Evolutionary conservation across 208 protist species (phyloP), one percentile per base, ranked within the genome.

Genomic region (Leishmania amazonensis): DNA sequence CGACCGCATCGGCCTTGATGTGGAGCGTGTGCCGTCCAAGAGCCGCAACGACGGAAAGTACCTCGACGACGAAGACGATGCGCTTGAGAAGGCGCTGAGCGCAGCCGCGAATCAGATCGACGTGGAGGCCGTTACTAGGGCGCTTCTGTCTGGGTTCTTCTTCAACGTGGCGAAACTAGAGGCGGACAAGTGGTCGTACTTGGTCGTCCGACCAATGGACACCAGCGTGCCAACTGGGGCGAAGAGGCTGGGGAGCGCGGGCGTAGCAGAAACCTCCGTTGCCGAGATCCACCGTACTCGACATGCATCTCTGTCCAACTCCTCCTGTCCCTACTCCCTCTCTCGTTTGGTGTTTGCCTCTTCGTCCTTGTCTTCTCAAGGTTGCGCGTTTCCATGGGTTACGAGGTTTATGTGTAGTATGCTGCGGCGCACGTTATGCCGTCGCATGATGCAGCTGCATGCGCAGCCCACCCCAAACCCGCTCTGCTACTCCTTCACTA

Each of bases 81-180:
- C n/a, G 49, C 80, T 81, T 5, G 70, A 80, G 72, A 82, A 75
- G 68, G 68, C 81, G 54, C 58, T 81, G 17, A 11, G 19, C 35
- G 76, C 47, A 13, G 72, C 77, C 15, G 62, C 53, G 8, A 51
- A 57, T 35, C 60, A 85, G 24, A 90, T 96, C 49, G 78, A 94
- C 64, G 85, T 91, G 45, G 91, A 93, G 82, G 49, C 64, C 13
- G 85, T 98, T 58, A 97, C 93, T 15, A 87, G 89, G 40, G 91
- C 94, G 8, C 65, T 98, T 64, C 80, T 97, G 21, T 88, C 92
- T 4, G 96, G 96, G 15, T 98, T 95, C 82, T 98, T 97, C 78
- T 96, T 96, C 86, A 98, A 98, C 78, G 94, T 97, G 9, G 87
- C 96, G 24, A 89, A 88, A 71, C 79, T 98, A n/a, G 88, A 93